Evolutionary conservation across 2,329 filamentous ascomycete genomes (phyloP), one percentile per base, ranked within the genome.

Genomic region (Hypoxylon sp.): DNA sequence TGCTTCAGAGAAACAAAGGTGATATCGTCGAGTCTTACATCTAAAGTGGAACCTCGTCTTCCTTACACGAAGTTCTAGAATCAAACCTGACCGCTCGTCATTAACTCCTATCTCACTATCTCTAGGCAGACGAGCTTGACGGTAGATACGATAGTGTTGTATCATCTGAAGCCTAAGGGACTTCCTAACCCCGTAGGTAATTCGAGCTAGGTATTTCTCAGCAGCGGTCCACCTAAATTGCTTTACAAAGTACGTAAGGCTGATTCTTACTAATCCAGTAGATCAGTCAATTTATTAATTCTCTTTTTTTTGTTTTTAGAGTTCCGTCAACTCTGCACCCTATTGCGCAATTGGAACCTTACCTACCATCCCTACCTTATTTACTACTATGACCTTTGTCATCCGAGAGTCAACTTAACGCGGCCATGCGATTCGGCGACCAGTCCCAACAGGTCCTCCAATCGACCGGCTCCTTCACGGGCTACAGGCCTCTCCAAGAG

Each of bases 391-490:
- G 73, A 68, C 65, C 65, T 68, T 67, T 71, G 47, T 59, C 62
- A 62, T 63, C 62, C 49, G 32, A 59, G 59, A 34, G 47, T 57
- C 61, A 69, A 64, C 56, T 51, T 71, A 64, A 71, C 51, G 62
- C 70, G 74, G 76, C 73, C 75, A 80, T 80, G 79, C 74, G 72
- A 71, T 73, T 74, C 73, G 73, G 75, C 52, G 70, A 73, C 71
- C 73, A 73, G 59, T 71, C 73, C 67, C 84, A 86, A 75, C 77
- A 82, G 78, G 78, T 81, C 72, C 74, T 87, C 62, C 77, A 81
- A 72, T 80, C 80, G 71, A 85, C 86, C 58, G 87, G 87, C 70
- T 89, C 87, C 62, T 85, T 89, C 73, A 82, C 85, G 15, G 87
- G 88, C 68, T 83, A 83, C 69, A 82, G 84, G 62, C 80, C 83